phyloP scores from a whole-genome alignment of 495 filamentous ascomycete species.

The Immersiella caudata region DNA sequence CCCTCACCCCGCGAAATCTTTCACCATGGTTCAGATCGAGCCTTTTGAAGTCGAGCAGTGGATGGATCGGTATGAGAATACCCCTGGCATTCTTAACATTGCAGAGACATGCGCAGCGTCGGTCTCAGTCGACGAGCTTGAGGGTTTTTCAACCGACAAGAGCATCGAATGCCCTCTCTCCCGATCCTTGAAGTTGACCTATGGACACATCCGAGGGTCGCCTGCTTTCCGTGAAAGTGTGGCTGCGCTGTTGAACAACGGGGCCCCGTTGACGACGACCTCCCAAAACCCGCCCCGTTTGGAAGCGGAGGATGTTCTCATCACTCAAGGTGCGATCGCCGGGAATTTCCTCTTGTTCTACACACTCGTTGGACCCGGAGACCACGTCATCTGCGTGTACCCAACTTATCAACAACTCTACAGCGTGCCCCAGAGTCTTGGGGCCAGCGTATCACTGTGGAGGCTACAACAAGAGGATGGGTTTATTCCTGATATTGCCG shows the following conservation, averaged over 20 bases:
- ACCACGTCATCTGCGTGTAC: slow-evolving; percentile 88
- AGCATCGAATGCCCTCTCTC: slow-evolving; percentile 52
- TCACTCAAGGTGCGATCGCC: slow-evolving; percentile 80
- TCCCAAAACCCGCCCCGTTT: slow-evolving; percentile 22
- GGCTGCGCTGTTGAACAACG: slow-evolving; percentile 30
- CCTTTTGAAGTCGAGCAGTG: slow-evolving; percentile 86
- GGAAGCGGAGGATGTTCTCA: slow-evolving; percentile 64
- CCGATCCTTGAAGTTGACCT: slow-evolving; percentile 48
- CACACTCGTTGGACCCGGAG: slow-evolving; percentile 72
- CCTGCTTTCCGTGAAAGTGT: slow-evolving; percentile 30
- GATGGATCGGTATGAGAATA: slow-evolving; percentile 85
- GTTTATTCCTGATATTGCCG: slow-evolving; percentile 68
- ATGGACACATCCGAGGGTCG: slow-evolving; percentile 41
- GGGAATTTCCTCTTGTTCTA: slow-evolving; percentile 83
- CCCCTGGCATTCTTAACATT: slow-evolving; percentile 72
- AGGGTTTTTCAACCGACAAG: slow-evolving; percentile 58
- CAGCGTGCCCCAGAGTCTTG: slow-evolving; percentile 71
- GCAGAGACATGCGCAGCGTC: slow-evolving; percentile 87
- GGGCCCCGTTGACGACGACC: not conserved
- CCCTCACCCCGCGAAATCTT: not conserved
- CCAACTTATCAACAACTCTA: slow-evolving; percentile 93
- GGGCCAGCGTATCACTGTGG: slow-evolving; percentile 83
- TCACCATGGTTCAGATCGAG: slow-evolving; percentile 67
- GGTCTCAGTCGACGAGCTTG: slow-evolving; percentile 74
- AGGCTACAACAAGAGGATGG: slow-evolving; percentile 64